A percentile compares a stretch with the other conserved stretches of the same genome.
These are phyloP conservation scores for Bretschneidera sinensis DNA, from an alignment of 345 rosid genomes.

Conservation along the genomic window DNA sequence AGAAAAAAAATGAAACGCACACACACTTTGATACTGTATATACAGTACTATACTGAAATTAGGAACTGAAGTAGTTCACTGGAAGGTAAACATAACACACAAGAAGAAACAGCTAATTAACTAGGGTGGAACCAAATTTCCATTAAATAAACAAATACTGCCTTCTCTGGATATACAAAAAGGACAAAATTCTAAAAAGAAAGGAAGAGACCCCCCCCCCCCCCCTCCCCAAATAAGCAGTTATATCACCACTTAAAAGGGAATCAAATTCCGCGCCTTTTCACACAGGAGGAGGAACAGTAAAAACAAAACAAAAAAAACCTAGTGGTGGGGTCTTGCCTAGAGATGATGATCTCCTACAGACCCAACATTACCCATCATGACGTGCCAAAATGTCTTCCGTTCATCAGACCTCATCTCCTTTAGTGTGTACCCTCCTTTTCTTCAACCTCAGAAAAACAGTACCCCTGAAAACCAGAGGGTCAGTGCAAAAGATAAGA, in stretches of 20 bases:
- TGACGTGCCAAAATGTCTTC: constrained; percentile 38
- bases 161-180: too few species aligned
- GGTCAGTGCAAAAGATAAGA: too few species aligned
- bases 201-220: too few species aligned
- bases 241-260: constrained; percentile 22
- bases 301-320: constrained; percentile 7
- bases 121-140: too few species aligned
- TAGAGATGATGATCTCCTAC: constrained; percentile 13
- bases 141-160: too few species aligned
- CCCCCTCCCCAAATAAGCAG: constrained; percentile 13
- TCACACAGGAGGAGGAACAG: not conserved
- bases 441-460: not conserved
- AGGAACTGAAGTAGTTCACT: too few species aligned
- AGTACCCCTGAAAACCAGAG: not conserved
- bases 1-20: too few species aligned
- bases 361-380: constrained; percentile 8
- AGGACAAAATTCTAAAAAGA: too few species aligned
- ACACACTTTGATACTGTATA: too few species aligned
- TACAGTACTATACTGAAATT: too few species aligned
- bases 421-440: not conserved
- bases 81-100: too few species aligned
- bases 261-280: constrained; percentile 41
- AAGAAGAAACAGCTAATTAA: too few species aligned
- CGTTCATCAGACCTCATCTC: constrained; percentile 22
- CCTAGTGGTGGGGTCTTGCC: constrained; percentile 28